Base-by-base conservation (phyloP, 2,329 filamentous ascomycete genomes). In the Penicillium crustosum region DNA sequence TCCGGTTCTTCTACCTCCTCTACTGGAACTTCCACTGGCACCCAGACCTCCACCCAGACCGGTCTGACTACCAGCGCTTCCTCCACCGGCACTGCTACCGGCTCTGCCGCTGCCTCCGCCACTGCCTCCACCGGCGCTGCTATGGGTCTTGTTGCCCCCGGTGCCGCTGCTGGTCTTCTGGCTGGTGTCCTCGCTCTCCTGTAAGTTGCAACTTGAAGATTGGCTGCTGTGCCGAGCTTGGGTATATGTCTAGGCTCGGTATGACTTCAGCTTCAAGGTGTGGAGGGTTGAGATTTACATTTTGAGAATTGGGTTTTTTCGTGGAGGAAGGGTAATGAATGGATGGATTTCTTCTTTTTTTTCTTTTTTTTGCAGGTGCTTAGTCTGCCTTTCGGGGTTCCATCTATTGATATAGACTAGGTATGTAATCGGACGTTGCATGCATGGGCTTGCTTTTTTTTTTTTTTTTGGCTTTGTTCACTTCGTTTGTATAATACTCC, bases 141-240 rank as follows among this genome's bases (percentile, higher is more conserved):
- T 52, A 60, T 42, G n/a, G 44, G 60, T 19, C 31, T 67, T 0
- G 61, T 60, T 7, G 58, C 61, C 21, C 49, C 66, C 29, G 58
- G 48, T 31, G 56, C 60, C 39, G 57, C 55, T 25, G 55, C 61
- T 27, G 68, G 66, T n/a, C 31, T 70, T 33, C 12, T 68, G 21
- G 61, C 61, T 36, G 68, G 62, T 52, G 60, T 60, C 12, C 17
- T 70, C n/a, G 61, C 64, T 58, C 45, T 65, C 19, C 54, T 66
- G 36, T 66, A 64, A 52, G 19, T 42, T n/a, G 13, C n/a, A 31
- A 29, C 29, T 44, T 36, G 21, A 31, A 35, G 27, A 36, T 27
- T 21, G 15, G 23, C 29, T 38, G 53, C 2, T 23, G 21, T 27
- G 29, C n/a, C 15, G 19, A 25, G 6, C 25, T 41, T 50, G 15